Base-by-base conservation (phyloP, 331 rosid genomes). In the Rhamnella rubrinervis region DNA sequence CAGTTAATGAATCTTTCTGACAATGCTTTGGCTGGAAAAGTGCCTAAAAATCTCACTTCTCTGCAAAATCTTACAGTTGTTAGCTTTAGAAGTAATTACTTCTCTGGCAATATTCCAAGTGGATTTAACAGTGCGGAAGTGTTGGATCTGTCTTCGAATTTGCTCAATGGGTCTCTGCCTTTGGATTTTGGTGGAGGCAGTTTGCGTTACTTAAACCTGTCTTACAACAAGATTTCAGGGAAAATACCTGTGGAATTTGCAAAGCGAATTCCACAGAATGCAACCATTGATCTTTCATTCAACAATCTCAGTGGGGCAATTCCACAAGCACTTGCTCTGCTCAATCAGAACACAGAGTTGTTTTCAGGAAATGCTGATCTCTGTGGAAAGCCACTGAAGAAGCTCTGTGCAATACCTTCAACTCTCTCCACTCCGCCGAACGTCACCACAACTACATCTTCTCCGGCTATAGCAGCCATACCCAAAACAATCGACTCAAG, bases 391-490 rank as follows among this genome's bases (percentile, higher is more conserved):
- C 98, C 97, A 50, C 70, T 89, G 67, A 83, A 84, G 78, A 81
- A 61, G 21, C 89, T 89, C 2, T 91, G 98, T 21, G 63, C 87
- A 4, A 78, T 93, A 72, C 96, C 97, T 47, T 91, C 96, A 4
- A 73, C 95, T 19, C 71, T 82, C 1, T 88, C 97, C 4, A 56
- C 46, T 35, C 92, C 90, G 14, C 86, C 89, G 1, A 93, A 88
- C 20, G 63, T 65, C 31, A 65, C 93, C 26, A 66, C 50, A 14
- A 6, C 62, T 19, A 19, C 85, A 7, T 83, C 98, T 66, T 82
- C 97, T 56, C 96, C 97, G 8, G 98, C 97, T 1, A 88, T 93
- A 61, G 98, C 97, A 37, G 97, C 85, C 66, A 88, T 93, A n/a
- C 98, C 98, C 41, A 85, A 68, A 85, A 86, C 86, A 40, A 80